Percentiles rank a stretch among this genome's conserved stretches.
Evolutionary conservation across 768 basidiomycete genomes (phyloP).

Genomic region (Phallus indusiatus): DNA sequence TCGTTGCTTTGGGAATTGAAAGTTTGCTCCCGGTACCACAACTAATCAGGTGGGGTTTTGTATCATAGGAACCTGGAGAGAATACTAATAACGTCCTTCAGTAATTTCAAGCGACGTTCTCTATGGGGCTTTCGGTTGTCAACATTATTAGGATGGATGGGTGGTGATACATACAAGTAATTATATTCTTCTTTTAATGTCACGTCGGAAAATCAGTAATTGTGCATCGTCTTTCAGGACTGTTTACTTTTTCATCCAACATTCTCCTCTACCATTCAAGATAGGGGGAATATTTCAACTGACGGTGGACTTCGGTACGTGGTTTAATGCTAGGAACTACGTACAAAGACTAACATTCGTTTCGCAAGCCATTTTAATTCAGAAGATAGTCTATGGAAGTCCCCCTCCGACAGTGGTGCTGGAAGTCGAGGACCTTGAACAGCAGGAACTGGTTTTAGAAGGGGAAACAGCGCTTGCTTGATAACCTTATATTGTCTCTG

Average conservation of each 20-base stretch:
- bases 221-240: constrained; percentile 35
- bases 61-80: constrained; percentile 1
- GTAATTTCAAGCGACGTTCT: constrained; percentile 71
- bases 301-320: constrained; percentile 65
- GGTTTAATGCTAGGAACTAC: neutral
- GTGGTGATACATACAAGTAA: constrained; percentile 81
- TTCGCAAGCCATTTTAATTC: constrained; percentile 53
- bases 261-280: constrained; percentile 72
- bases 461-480: constrained; percentile 40
- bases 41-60: constrained; percentile 50
- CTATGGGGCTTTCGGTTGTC: constrained; percentile 80
- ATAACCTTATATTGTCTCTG: constrained; percentile 15
- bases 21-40: constrained; percentile 84
- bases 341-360: constrained; percentile 7
- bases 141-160: constrained; percentile 74
- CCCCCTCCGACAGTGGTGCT: constrained; percentile 46
- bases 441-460: constrained; percentile 60
- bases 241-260: constrained; percentile 68
- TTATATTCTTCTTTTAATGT: constrained; percentile 14
- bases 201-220: neutral
- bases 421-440: constrained; percentile 53
- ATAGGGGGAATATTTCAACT: constrained; percentile 78
- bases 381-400: constrained; percentile 68
- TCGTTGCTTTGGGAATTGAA: constrained; percentile 71
- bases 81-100: constrained; percentile 19